A percentile compares a stretch with the other conserved stretches of the same genome.
Evolutionary conservation across 208 protist genomes (phyloP).

Genomic region (Herpetomonas samuelpessoai): DNA sequence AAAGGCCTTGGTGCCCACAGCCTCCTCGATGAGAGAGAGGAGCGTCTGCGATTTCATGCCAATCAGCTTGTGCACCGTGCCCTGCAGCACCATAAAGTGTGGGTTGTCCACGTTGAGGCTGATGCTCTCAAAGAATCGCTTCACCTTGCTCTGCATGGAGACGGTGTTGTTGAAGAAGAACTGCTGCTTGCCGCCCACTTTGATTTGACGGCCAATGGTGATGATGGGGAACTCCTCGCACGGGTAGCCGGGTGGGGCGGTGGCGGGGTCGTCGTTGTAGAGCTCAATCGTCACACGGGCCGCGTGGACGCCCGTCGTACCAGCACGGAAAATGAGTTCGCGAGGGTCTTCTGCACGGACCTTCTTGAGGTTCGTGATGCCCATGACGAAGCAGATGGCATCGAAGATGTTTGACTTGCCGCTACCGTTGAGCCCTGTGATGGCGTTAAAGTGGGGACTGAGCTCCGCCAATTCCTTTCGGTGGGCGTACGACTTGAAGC

Average conservation of each 20-base stretch:
- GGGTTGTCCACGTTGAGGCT: conserved; percentile 99
- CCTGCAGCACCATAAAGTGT: conserved; percentile 99
- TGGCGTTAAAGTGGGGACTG: conserved; percentile 99
- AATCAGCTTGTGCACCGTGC: conserved; percentile 99
- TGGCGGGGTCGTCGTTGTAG: conserved; percentile 95
- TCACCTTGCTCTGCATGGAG: conserved; percentile 96
- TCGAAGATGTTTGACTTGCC: conserved; percentile 99
- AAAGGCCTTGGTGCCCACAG: conserved; percentile 99
- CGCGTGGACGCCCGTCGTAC: conserved; percentile 99
- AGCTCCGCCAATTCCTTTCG: conserved; percentile 96
- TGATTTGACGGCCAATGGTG: conserved; percentile 97
- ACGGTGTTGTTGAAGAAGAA: conserved; percentile 99
- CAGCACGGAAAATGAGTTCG: conserved; percentile 99
- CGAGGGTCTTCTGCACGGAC: conserved; percentile 96
- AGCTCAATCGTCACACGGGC: conserved; percentile 99
- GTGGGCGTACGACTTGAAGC: conserved; percentile 99
- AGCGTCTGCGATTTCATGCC: conserved; percentile 99
- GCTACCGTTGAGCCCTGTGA: conserved; percentile 99
- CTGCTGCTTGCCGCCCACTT: conserved; percentile 96
- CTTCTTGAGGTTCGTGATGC: conserved; percentile 98
- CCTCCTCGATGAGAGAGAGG: conserved; percentile 99
- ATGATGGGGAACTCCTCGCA: conserved; percentile 94
- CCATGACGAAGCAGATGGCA: conserved; percentile 99
- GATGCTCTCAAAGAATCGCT: conserved; percentile 99
- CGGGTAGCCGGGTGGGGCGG: conserved; percentile 98